Evolutionary conservation across 306 rosid genomes (phyloP).

Genomic region (Cyclanthera cordifolia): DNA sequence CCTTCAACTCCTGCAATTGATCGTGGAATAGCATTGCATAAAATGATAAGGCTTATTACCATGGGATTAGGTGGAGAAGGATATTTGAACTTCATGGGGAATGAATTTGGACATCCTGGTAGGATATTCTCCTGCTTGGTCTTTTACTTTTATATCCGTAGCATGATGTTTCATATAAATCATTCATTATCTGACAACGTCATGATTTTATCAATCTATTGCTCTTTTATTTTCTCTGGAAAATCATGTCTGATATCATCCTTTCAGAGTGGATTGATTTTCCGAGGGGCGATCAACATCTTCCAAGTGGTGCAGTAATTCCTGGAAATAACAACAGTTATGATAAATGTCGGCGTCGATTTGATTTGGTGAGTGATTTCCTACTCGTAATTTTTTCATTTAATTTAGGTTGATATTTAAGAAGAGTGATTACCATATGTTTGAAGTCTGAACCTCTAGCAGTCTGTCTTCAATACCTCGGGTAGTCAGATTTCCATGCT

Average conservation of each 20-base stretch:
- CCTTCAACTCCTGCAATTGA: conserved; percentile 75
- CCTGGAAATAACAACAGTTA: conserved; percentile 63
- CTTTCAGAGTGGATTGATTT: conserved; percentile 94
- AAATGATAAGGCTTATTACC: conserved; percentile 95
- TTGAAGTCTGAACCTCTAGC: neutral
- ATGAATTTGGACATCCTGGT: conserved; percentile 99
- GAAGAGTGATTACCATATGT: neutral
- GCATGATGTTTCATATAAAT: neutral
- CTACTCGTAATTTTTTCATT: neutral
- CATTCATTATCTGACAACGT: neutral
- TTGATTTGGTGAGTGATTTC: conserved; percentile 65
- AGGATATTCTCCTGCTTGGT: conserved; percentile 18
- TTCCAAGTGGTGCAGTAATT: conserved; percentile 45
- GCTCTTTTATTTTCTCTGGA: neutral
- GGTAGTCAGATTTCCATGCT: neutral
- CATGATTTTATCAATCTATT: neutral
- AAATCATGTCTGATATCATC: conserved; percentile 15
- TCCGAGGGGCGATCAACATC: conserved; percentile 75
- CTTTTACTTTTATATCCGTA: conserved; percentile 6
- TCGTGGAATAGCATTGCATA: conserved; percentile 96
- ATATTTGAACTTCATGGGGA: conserved; percentile 96
- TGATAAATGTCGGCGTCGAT: conserved; percentile 95
- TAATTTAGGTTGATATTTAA: neutral
- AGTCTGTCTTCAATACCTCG: neutral
- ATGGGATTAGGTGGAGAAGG: conserved; percentile 97